Percentiles rank a stretch among this genome's conserved stretches.
These are phyloP conservation scores for Paramecium pentaurelia DNA, from an alignment of 73 alveolate genomes.

Conservation along the genomic window DNA sequence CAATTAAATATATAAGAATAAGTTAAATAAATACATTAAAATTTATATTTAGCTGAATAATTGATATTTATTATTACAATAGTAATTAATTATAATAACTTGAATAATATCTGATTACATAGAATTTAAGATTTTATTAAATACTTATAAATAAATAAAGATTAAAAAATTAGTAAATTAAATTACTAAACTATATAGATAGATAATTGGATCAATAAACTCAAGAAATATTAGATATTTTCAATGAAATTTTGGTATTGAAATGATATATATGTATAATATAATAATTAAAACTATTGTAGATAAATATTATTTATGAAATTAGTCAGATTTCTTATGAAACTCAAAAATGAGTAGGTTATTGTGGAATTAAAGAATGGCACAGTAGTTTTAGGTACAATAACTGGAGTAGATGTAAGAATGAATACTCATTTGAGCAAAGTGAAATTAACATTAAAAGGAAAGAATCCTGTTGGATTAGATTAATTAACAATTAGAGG, in stretches of 20 bases:
- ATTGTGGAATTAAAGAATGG: slow-evolving; percentile 99
- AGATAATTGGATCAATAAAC: neutral
- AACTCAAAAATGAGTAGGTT: slow-evolving; percentile 95
- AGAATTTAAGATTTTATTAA: too few relatives aligned
- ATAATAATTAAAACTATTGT: neutral
- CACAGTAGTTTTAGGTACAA: slow-evolving; percentile 93
- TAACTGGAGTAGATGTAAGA: slow-evolving; percentile 96
- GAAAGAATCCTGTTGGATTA: slow-evolving; percentile 92
- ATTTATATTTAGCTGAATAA: too few relatives aligned
- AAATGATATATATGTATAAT: neutral
- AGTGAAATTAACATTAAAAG: slow-evolving; percentile 95
- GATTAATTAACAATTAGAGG: slow-evolving; percentile 99
- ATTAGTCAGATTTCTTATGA: slow-evolving; percentile 94
- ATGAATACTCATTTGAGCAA: slow-evolving; percentile 94
- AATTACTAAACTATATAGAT: neutral
- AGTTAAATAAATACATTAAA: too few relatives aligned
- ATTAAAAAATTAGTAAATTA: neutral
- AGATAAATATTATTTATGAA: slow-evolving; percentile 69
- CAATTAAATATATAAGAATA: too few relatives aligned
- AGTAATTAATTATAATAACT: too few relatives aligned
- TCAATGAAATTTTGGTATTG: neutral
- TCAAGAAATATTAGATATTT: neutral
- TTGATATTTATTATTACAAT: too few relatives aligned
- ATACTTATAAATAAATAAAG: too few relatives aligned
- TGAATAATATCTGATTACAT: too few relatives aligned